Evolutionary conservation across 345 rosid genomes (phyloP).

Genomic region (Acer negundo): DNA sequence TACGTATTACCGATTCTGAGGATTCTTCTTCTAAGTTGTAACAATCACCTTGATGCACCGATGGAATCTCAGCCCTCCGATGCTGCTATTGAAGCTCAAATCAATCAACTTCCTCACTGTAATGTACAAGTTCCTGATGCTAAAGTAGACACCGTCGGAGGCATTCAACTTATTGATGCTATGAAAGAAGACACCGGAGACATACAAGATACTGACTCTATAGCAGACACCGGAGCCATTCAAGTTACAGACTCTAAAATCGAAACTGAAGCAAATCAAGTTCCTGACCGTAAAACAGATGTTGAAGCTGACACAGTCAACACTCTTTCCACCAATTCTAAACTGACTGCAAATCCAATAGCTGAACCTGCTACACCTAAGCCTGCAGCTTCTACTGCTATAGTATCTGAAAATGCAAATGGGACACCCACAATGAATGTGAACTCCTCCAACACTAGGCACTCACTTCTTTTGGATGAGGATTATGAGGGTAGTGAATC

Average conservation of each 20-base stretch:
- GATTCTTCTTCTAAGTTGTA: slow-evolving; percentile 1
- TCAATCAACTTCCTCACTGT: slow-evolving; percentile 15
- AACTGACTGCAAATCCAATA: too few relatives aligned
- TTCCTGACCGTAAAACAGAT: slow-evolving; percentile 26
- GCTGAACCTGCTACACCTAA: slow-evolving; percentile 14
- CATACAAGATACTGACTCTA: too few relatives aligned
- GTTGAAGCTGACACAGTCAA: slow-evolving; percentile 17
- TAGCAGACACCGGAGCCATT: too few relatives aligned
- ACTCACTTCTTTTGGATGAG: slow-evolving; percentile 49
- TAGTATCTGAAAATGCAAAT: slow-evolving; percentile 35
- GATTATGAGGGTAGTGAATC: slow-evolving; percentile 52
- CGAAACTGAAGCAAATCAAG: slow-evolving; percentile 27
- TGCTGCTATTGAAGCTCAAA: slow-evolving; percentile 10
- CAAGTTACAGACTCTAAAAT: background rate
- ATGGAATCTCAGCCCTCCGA: slow-evolving; percentile 7
- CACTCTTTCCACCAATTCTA: background rate
- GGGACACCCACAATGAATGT: slow-evolving; percentile 36
- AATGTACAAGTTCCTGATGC: background rate
- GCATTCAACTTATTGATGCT: too few relatives aligned
- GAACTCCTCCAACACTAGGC: slow-evolving; percentile 32
- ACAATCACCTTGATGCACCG: slow-evolving; percentile 16
- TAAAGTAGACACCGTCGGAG: too few relatives aligned
- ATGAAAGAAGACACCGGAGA: too few relatives aligned
- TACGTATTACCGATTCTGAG: slow-evolving; percentile 21
- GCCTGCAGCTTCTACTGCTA: slow-evolving; percentile 37